These are phyloP conservation scores for Dothidotthia symphoricarpi DNA, from an alignment of 2,329 filamentous ascomycete species.

Conservation along the genomic window DNA sequence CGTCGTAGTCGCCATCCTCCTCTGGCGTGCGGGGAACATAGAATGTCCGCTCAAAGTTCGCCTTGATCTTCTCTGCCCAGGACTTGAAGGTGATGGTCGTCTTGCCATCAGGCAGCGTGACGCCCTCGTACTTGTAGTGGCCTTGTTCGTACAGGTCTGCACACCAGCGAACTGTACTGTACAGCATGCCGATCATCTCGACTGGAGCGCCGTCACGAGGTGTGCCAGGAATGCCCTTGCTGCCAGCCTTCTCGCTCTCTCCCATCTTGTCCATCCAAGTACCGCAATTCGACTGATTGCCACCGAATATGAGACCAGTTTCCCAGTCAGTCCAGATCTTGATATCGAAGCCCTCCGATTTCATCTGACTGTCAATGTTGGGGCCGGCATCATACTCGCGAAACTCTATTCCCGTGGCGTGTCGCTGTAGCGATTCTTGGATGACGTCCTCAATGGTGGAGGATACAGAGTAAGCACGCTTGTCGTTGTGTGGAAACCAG, in stretches of 20 bases:
- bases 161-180: conserved; percentile 85
- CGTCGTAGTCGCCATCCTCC: conserved; percentile 74
- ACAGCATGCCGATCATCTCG: conserved; percentile 90
- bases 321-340: conserved; percentile 88
- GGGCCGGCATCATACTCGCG: conserved; percentile 92
- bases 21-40: conserved; percentile 70
- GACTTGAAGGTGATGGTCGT: conserved; percentile 66
- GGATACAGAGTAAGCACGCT: conserved; percentile 78
- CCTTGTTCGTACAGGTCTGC: conserved; percentile 64
- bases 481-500: conserved; percentile 81
- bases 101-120: conserved; percentile 61
- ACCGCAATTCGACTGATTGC: conserved; percentile 91
- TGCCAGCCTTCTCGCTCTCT: conserved; percentile 87
- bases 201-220: conserved; percentile 92
- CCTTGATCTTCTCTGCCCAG: conserved; percentile 78
- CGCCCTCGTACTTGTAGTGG: conserved; percentile 69
- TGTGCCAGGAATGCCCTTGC: conserved; percentile 92
- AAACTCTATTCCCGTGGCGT: conserved; percentile 87
- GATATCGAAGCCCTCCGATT: conserved; percentile 84
- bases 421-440: conserved; percentile 88
- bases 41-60: conserved; percentile 89
- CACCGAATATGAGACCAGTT: conserved; percentile 88
- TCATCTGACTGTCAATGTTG: conserved; percentile 89
- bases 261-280: conserved; percentile 99
- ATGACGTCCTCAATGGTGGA: conserved; percentile 86